A percentile compares a stretch with the other conserved stretches of the same genome.
Conservation (phyloP, 139 green algal species). For the Closterium sp. region DNA sequence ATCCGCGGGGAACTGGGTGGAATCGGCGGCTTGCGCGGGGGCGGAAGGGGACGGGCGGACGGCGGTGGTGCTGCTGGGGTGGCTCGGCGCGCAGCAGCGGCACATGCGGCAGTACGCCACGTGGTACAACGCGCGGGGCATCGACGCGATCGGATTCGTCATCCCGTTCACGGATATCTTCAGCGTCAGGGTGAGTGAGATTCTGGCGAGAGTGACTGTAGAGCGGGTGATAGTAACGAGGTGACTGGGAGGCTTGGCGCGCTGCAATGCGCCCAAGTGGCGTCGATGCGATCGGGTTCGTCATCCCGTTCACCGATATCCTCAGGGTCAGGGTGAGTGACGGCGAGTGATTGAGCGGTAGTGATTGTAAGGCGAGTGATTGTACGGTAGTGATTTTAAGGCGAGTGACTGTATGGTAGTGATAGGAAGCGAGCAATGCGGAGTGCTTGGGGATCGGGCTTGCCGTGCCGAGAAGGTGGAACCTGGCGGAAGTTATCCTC, state of each 20-base stretch:
- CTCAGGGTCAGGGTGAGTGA: slow-evolving; percentile 6
- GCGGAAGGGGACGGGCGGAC: background rate
- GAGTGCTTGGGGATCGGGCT: too few species aligned
- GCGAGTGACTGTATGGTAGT: too few species aligned
- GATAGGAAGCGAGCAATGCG: too few species aligned
- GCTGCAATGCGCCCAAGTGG: slow-evolving; percentile 13
- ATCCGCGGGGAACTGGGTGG: background rate
- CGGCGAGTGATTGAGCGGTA: too few species aligned
- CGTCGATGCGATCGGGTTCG: slow-evolving; percentile 37
- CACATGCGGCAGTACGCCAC: slow-evolving; percentile 46
- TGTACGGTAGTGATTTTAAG: slow-evolving; percentile 8
- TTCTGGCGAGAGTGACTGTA: background rate
- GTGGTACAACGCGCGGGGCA: slow-evolving; percentile 41
- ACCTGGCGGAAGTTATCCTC: too few species aligned
- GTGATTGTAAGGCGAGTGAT: too few species aligned
- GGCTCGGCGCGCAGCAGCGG: slow-evolving; percentile 47
- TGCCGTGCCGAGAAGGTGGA: too few species aligned
- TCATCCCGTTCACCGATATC: slow-evolving; percentile 26
- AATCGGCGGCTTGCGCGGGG: background rate
- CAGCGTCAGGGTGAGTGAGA: slow-evolving; percentile 12
- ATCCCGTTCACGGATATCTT: slow-evolving; percentile 31
- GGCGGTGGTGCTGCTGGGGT: slow-evolving; percentile 50
- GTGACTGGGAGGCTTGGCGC: slow-evolving; percentile 46
- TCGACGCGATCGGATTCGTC: slow-evolving; percentile 46
- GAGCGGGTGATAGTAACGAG: too few species aligned